Evolutionary conservation across 495 filamentous ascomycete genomes (phyloP).

Genomic region (Penicillium manginii): DNA sequence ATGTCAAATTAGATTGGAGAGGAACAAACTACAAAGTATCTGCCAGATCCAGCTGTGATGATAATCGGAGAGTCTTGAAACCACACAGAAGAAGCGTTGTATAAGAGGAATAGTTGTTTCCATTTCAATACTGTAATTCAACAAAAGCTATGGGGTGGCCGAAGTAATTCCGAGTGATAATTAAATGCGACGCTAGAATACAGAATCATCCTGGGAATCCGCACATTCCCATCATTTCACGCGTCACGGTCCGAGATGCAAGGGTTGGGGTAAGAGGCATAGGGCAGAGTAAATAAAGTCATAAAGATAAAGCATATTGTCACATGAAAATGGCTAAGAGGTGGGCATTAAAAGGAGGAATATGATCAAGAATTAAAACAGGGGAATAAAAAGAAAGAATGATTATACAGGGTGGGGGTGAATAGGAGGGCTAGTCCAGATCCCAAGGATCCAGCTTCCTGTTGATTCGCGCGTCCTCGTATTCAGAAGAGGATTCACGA

Average conservation of each 20-base stretch:
- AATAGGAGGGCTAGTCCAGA: slow-evolving; percentile 28
- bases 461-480: slow-evolving; percentile 24
- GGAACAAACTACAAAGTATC: too few relatives aligned
- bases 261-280: too few relatives aligned
- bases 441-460: slow-evolving; percentile 38
- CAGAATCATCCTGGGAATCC: slow-evolving; percentile 23
- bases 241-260: slow-evolving; percentile 7
- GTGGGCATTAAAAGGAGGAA: slow-evolving; percentile 25
- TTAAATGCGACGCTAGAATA: slow-evolving; percentile 37
- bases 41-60: too few relatives aligned
- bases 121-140: neutral
- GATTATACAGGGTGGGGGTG: neutral
- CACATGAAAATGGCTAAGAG: slow-evolving; percentile 11
- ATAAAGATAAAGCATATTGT: slow-evolving; percentile 24
- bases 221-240: slow-evolving; percentile 16
- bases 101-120: neutral
- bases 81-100: neutral
- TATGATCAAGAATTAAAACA: slow-evolving; percentile 9
- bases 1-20: too few relatives aligned
- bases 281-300: slow-evolving; percentile 11
- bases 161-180: neutral
- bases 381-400: slow-evolving; percentile 5
- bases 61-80: too few relatives aligned
- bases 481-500: slow-evolving; percentile 38
- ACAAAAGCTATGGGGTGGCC: neutral